Base-by-base conservation (phyloP, 2,329 filamentous ascomycete genomes). In the Helminthosporium solani region DNA sequence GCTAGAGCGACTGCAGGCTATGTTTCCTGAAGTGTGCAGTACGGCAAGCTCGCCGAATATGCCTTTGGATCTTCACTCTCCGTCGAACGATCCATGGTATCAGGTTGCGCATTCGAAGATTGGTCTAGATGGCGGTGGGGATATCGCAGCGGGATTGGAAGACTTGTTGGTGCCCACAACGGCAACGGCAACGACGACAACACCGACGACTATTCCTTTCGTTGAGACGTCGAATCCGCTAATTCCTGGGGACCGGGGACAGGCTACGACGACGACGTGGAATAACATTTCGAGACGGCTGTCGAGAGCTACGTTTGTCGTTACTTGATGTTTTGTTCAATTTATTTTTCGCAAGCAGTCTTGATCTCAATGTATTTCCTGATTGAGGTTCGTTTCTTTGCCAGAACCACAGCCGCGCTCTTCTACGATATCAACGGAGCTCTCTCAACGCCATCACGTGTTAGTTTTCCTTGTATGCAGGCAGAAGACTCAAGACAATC, bases 21-120 rank as follows among this genome's bases (percentile, higher is more conserved):
- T 70, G 58, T 70, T 69, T 35, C 66, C 67, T 1, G 63, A 67
- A 33, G 63, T 64, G 7, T 55, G 60, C 25, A 68, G 64, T 46
- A 63, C 56, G 21, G 53, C 63, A 9, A 66, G 58, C 41, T 63
- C 60, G 33, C 64, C 65, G 9, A 63, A 61, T 44, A 40, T 68
- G 38, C 61, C 61, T n/a, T 47, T 57, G 20, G 63, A 66, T 33
- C 16, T 60, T 38, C 60, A 64, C 23, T 60, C 55, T 30, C 60
- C 64, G 5, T 48, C 50, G 9, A 63, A 47, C 15, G 66, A 67
- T 44, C 66, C 66, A n/a, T 69, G 66, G 66, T 61, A 59, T 25
- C 58, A 64, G 30, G 63, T 65, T 20, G 53, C 64, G 20, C 63
- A 67, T 34, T 66, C 62, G 7, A 69, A 68, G 54, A 66, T 65